phyloP scores from a whole-genome alignment of 192 early-diverging fungal genomes.

The Cetraspora pellucida region DNA sequence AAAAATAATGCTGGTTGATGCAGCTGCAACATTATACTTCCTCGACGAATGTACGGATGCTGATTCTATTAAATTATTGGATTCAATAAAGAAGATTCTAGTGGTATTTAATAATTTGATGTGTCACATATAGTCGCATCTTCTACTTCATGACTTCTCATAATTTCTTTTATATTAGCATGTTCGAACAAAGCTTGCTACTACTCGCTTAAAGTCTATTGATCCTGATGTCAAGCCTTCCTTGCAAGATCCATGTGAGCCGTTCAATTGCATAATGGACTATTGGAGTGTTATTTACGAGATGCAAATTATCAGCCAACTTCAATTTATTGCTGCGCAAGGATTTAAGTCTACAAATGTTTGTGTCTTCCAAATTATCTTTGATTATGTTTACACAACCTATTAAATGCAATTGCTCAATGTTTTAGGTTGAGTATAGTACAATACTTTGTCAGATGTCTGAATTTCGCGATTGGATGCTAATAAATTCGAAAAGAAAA shows the following conservation, averaged over 20 bases:
- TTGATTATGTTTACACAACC: neutral
- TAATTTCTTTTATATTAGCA: neutral
- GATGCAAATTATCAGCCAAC: slow-evolving; percentile 51
- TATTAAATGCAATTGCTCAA: too few species aligned
- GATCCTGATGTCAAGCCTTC: too few species aligned
- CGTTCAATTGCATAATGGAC: slow-evolving; percentile 38
- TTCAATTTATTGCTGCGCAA: slow-evolving; percentile 25
- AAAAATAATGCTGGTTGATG: slow-evolving; percentile 68
- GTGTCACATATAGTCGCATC: too few species aligned
- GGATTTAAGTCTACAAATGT: slow-evolving; percentile 4
- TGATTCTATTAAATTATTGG: slow-evolving; percentile 36
- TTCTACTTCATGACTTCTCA: neutral
- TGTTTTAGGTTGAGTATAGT: neutral
- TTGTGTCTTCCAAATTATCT: neutral
- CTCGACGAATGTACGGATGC: slow-evolving; percentile 60
- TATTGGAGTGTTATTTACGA: slow-evolving; percentile 51
- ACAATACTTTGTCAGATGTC: slow-evolving; percentile 41
- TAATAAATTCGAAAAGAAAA: slow-evolving; percentile 55
- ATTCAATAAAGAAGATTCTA: slow-evolving; percentile 54
- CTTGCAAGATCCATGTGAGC: neutral
- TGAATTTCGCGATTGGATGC: slow-evolving; percentile 43
- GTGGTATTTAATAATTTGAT: slow-evolving; percentile 37
- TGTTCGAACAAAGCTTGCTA: neutral
- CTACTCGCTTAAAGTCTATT: too few species aligned
- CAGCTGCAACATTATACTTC: slow-evolving; percentile 68